Evolutionary conservation across 371 early-diverging fungal species (phyloP), one percentile per base, ranked within the genome.

Genomic region (Circinella minor): DNA sequence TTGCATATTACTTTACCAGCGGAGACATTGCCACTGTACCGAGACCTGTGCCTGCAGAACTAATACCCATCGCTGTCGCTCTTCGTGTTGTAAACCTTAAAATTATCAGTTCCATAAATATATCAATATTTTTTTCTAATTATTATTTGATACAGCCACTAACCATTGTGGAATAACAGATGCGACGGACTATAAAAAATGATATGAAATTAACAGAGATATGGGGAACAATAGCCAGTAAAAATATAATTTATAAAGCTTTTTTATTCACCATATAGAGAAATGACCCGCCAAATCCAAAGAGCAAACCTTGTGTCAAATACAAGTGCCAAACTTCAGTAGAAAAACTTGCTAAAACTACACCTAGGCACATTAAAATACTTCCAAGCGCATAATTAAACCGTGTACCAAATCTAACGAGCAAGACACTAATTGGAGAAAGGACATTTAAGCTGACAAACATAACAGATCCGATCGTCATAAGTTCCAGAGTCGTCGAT

Each of bases 301-400:
- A 84, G 37, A 89, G 73, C 4, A 87, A 49, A 61, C 87, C 78
- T 47, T 86, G 86, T 10, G 85, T 79, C 13, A 89, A 71, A 65
- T 85, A 88, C 15, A 89, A 72, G 43, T 87, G 88, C 89, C 89
- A 89, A 2, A 82, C 70, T 62, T 80, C 71, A 13, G 73, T 74
- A 62, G 78, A 79, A 48, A 81, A 86, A 1, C 81, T 82, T 37
- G 86, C 78, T 2, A 85, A 72, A 38, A 85, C 73, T 14, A 88
- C 69, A 37, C 87, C 84, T 7, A 84, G 73, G 4, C 81, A 74
- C 80, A 84, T 73, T 36, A 87, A 48, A 49, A 85, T 63, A 36
- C 75, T 78, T 1, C 89, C 89, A 18, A 80, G 43, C 3, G 73
- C 36, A 66, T 84, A 76, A 0, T 77, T 62, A n/a, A 73, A 27